Base-by-base conservation (phyloP, 345 rosid genomes). In the Xanthoceras sorbifolium region DNA sequence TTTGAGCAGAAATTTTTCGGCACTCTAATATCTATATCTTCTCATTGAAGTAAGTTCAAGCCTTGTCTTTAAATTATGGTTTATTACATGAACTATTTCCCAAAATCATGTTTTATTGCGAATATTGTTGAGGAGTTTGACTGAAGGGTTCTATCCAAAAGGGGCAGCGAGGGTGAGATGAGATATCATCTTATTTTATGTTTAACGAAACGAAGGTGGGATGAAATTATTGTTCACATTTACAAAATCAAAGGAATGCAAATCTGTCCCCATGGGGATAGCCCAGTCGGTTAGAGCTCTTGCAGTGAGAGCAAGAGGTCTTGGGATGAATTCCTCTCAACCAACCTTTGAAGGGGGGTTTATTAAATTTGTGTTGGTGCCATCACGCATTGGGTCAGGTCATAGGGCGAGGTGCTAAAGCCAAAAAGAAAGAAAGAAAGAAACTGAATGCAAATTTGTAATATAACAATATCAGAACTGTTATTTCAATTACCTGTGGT, bases 91-190 rank as follows among this genome's bases (percentile, higher is more conserved):
- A 32, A 32, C 36, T 1, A 4, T 32, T 1, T 32, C 3, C 20
- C 20, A 2, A 32, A 32, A 32, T 32, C n/a, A 20, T 6, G 9
- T 36, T 18, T 32, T n/a, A 44, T 18, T 66, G 25, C 57, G 42
- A 15, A 67, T 25, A 44, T 22, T 67, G 29, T 25, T 50, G 31
- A 36, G 64, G 59, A 61, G 23, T 72, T 57, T 57, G n/a, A 72
- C 23, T 22, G 3, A 22, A 17, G 34, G n/a, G 7, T 57, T 36
- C 26, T n/a, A 9, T 31, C 23, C 23, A 29, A 17, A 18, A n/a
- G 12, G 40, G 5, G 1, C 5, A 3, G 40, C 10, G 17, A 48
- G 54, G 38, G 20, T 52, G 46, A n/a, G 40, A 11, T n/a, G 9
- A 28, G 44, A 23, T 8, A 2, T 70, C 20, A 40, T n/a, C 38